A percentile compares a stretch with the other conserved stretches of the same genome.
Conservation (phyloP, 2,329 filamentous ascomycete species). For the Fusarium foetens region DNA sequence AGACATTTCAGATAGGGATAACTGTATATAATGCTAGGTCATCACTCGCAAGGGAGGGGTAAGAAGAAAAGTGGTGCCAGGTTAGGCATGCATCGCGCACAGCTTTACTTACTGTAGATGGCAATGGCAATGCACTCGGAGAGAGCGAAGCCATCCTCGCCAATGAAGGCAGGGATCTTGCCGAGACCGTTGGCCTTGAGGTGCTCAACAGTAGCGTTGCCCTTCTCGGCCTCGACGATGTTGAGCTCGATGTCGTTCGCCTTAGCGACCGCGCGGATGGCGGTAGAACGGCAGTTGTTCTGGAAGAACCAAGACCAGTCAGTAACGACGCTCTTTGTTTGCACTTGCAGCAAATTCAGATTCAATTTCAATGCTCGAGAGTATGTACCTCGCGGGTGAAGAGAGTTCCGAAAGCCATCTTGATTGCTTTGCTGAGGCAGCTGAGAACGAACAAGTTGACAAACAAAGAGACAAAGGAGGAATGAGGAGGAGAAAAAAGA, state of each 20-base stretch:
- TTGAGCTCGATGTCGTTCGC: constrained; percentile 95
- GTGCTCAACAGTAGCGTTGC: constrained; percentile 78
- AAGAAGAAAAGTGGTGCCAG: constrained; percentile 30
- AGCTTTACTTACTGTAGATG: constrained; percentile 86
- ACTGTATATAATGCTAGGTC: constrained; percentile 85
- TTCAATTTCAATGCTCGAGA: constrained; percentile 32
- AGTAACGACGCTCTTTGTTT: constrained; percentile 47
- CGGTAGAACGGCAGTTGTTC: constrained; percentile 90
- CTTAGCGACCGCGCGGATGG: constrained; percentile 94
- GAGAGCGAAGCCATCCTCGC: constrained; percentile 89
- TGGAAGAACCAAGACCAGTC: constrained; percentile 55
- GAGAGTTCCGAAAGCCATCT: constrained; percentile 97
- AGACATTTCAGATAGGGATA: constrained; percentile 96
- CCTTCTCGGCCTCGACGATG: constrained; percentile 76
- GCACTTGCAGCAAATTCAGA: constrained; percentile 21
- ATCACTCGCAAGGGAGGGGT: constrained; percentile 61
- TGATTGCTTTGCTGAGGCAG: constrained; percentile 55
- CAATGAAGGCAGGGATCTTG: constrained; percentile 93
- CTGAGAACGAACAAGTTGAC: constrained; percentile 46
- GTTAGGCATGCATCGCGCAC: neutral
- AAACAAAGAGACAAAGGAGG: constrained; percentile 35
- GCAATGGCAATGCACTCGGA: constrained; percentile 93
- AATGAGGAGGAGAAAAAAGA: constrained; percentile 42
- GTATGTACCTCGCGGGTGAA: constrained; percentile 81
- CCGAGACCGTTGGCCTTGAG: constrained; percentile 85